A percentile compares a stretch with the other conserved stretches of the same genome.
Evolutionary conservation across 257 asterid species (phyloP).

Genomic region (Echites panduratus): DNA sequence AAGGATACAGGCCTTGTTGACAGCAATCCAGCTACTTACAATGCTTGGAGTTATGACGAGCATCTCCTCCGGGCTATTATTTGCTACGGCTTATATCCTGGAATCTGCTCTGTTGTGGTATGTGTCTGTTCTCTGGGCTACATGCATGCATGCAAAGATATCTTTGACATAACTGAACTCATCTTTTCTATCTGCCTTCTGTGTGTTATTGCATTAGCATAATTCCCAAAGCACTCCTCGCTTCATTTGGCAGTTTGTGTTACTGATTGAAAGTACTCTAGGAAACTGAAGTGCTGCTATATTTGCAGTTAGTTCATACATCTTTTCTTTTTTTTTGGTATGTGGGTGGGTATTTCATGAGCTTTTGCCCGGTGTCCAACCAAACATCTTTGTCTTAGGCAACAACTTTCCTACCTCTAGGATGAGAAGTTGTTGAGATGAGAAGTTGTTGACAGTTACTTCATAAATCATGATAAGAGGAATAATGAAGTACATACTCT

Average conservation of each 20-base stretch:
- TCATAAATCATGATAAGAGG: not conserved
- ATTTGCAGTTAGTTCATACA: not conserved
- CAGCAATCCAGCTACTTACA: slow-evolving; percentile 59
- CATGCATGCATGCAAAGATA: not conserved
- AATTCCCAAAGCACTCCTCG: not conserved
- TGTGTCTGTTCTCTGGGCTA: slow-evolving; percentile 24
- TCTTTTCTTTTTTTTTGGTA: not conserved
- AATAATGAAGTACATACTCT: not conserved
- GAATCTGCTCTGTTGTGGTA: slow-evolving; percentile 91
- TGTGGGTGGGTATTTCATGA: too few relatives aligned
- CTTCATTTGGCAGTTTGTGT: not conserved
- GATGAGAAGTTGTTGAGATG: too few relatives aligned
- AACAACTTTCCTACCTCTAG: too few relatives aligned
- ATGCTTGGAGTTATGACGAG: slow-evolving; percentile 81
- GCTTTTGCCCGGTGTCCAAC: too few relatives aligned
- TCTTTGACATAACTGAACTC: not conserved
- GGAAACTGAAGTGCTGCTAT: not conserved
- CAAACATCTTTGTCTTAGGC: too few relatives aligned
- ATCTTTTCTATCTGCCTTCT: not conserved
- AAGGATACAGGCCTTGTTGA: slow-evolving; percentile 83
- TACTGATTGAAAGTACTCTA: not conserved
- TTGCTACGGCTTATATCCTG: slow-evolving; percentile 91
- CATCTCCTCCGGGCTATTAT: slow-evolving; percentile 76
- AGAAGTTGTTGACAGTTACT: not conserved
- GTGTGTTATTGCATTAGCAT: not conserved